Evolutionary conservation across 2,329 filamentous ascomycete species (phyloP), one percentile per base, ranked within the genome.

Genomic region (Scedosporium aurantiacum): DNA sequence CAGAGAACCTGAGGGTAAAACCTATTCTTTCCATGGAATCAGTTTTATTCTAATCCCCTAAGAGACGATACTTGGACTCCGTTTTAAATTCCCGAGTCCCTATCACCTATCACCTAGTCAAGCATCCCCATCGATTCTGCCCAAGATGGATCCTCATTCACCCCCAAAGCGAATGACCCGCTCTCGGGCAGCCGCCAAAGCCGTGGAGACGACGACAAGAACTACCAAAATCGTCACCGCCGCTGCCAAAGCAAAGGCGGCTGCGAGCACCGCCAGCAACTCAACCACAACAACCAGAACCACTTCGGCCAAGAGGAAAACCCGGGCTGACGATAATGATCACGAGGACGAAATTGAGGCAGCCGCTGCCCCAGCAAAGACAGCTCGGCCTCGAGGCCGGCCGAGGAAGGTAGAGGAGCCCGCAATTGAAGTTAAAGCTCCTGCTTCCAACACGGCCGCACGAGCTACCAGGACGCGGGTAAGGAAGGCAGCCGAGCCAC

Each of bases 241-340:
- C 62, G 74, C 78, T 14, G 74, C 79, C 37, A 79, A 77, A 67
- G 74, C 80, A 52, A 81, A 75, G 68, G 71, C 75, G 21, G 69
- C 69, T 4, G 63, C 66, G 62, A 69, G 66, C 60, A 70, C 60
- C 21, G 84, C 8, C 86, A 89, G 67, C 78, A 79, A 0, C 74
- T 91, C 6, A 90, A 89, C 73, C 89, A 92, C 66, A 76, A 92
- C 5, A 88, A 92, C 65, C 83, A 89, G 2, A 79, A 82, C 50
- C 89, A 89, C 1, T 81, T 90, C 2, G 14, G 27, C 60, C 14
- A 62, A 62, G 60, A 41, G 84, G 64, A 87, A 86, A 73, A 78
- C 76, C 37, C 75, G 80, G 62, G 69, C 77, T 14, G 81, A 85
- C 57, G 82, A 84, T 50, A 69, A 81, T 55, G 77, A 80, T n/a